These are phyloP conservation scores for Coemansia sp. DNA, from an alignment of 192 early-diverging fungal species.

Conservation along the genomic window DNA sequence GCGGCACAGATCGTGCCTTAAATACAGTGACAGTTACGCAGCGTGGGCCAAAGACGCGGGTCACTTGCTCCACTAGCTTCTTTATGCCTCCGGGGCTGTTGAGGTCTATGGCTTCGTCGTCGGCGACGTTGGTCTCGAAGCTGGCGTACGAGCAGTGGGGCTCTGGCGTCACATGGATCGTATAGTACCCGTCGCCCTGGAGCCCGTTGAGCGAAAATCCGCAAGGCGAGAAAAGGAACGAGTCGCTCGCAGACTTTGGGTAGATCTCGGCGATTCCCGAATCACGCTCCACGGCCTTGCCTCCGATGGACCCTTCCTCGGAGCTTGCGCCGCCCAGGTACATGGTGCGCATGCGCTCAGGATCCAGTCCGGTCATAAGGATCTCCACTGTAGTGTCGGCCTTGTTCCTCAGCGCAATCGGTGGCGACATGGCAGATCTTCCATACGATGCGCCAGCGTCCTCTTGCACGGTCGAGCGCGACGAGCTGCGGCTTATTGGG, in stretches of 20 bases:
- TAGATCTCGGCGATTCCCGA: slow-evolving; percentile 85
- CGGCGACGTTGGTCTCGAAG: slow-evolving; percentile 92
- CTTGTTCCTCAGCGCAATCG: not conserved
- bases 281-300: slow-evolving; percentile 67
- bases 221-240: slow-evolving; percentile 93
- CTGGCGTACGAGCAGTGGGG: slow-evolving; percentile 98
- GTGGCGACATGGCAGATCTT: not conserved
- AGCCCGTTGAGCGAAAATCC: slow-evolving; percentile 96
- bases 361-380: slow-evolving; percentile 91
- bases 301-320: slow-evolving; percentile 63
- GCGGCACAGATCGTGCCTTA: slow-evolving; percentile 50
- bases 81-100: slow-evolving; percentile 61
- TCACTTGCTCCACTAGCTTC: slow-evolving; percentile 72
- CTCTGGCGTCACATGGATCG: slow-evolving; percentile 98
- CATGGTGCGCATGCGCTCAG: slow-evolving; percentile 77
- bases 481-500: slow-evolving; percentile 46
- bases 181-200: slow-evolving; percentile 84
- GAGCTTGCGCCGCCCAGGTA: slow-evolving; percentile 64
- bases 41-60: slow-evolving; percentile 80
- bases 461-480: slow-evolving; percentile 40
- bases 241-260: slow-evolving; percentile 81
- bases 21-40: slow-evolving; percentile 82
- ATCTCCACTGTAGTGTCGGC: slow-evolving; percentile 93
- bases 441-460: not conserved
- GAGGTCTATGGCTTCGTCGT: slow-evolving; percentile 49